Percentiles rank a stretch among this genome's conserved stretches.
phyloP scores from a whole-genome alignment of 768 basidiomycete genomes.

The Podaxis sp. region DNA sequence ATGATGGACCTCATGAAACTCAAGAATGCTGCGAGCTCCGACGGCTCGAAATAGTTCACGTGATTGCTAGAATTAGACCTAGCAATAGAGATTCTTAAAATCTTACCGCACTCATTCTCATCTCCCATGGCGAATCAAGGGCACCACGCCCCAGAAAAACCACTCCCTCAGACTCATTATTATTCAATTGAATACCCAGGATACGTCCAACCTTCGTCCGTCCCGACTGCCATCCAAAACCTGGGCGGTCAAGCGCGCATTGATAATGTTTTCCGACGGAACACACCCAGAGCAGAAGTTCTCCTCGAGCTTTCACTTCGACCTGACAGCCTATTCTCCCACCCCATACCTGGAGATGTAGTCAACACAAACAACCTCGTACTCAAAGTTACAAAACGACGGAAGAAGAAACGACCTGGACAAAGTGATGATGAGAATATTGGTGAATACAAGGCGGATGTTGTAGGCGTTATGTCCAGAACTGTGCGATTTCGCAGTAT shows the following conservation, averaged over 20 bases:
- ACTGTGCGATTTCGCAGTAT: constrained; percentile 89
- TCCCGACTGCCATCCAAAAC: constrained; percentile 58
- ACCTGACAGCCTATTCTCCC: constrained; percentile 74
- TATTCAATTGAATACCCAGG: constrained; percentile 92
- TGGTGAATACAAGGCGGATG: constrained; percentile 75
- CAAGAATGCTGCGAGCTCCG: constrained; percentile 1
- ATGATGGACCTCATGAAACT: constrained; percentile 22
- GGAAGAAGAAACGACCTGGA: constrained; percentile 40
- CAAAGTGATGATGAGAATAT: constrained; percentile 30
- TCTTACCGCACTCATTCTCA: not conserved
- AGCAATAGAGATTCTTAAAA: not conserved
- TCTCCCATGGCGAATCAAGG: constrained; percentile 4
- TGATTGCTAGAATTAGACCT: not conserved
- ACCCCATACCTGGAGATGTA: constrained; percentile 82
- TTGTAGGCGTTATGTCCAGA: constrained; percentile 75
- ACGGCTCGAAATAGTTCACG: constrained; percentile 1
- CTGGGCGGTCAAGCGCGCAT: constrained; percentile 72
- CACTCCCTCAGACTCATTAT: constrained; percentile 59
- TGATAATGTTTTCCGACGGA: constrained; percentile 75
- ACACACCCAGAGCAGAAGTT: constrained; percentile 58
- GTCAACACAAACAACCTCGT: constrained; percentile 79
- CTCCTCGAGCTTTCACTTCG: constrained; percentile 77
- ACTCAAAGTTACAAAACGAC: constrained; percentile 78
- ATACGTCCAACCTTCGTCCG: constrained; percentile 65
- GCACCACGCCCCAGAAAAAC: constrained; percentile 30